Base-by-base conservation (phyloP, 2,329 filamentous ascomycete genomes). In the Penicillium vulpinum region DNA sequence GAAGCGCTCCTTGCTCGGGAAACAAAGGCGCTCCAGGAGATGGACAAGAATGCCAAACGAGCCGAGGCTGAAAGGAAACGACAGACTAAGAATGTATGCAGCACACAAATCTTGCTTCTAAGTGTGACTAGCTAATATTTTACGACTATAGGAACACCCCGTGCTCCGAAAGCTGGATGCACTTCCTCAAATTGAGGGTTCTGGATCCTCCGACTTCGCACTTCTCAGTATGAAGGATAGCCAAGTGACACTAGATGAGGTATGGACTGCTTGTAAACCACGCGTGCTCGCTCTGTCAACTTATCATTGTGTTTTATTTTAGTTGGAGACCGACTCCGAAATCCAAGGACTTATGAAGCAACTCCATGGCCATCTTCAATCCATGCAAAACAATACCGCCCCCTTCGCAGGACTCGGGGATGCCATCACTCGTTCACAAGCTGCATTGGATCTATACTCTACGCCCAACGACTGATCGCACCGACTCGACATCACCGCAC, bases 11-110 rank as follows among this genome's bases (percentile, higher is more conserved):
- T 79, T n/a, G 72, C 70, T 15, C 67, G 67, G 9, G 77, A 80
- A 58, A 74, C 62, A 29, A 72, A 69, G 46, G 69, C 75, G 33
- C 63, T 79, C 13, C 71, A 75, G 35, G 72, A 75, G 43, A 71
- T 80, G 65, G 73, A 78, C 50, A 76, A 70, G 51, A 78, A 78
- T 51, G 72, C 76, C 21, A 78, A 75, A 58, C 66, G 71, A 36
- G 73, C 71, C 4, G 72, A 75, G 56, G 56, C 65, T 18, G 71
- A 78, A 54, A 70, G 72, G 36, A 75, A 75, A 62, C 69, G 73
- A 54, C 73, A 77, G 51, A 68, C 67, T 60, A 77, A 76, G 50
- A 77, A 77, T 62, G 76, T 77, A 67, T 49, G 66, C 18, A 44
- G n/a, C 22, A 24, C 5, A 22, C 8, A 38, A 6, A 9, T 7